Base-by-base conservation (phyloP, 2,329 filamentous ascomycete genomes). In the Pseudohalonectria lignicola region DNA sequence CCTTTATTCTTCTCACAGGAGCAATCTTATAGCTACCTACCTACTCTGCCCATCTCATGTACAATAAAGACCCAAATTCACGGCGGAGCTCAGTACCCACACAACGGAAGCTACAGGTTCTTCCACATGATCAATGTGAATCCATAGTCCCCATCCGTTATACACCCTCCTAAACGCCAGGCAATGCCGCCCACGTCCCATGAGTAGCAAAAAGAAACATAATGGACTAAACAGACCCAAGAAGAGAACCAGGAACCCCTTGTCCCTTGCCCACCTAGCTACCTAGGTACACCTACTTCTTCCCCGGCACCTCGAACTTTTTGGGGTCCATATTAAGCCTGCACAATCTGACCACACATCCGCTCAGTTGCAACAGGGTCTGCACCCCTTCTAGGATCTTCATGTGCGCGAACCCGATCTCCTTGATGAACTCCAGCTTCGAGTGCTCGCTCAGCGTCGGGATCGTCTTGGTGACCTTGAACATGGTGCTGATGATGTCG, bases 331-430 rank as follows among this genome's bases (percentile, higher is more conserved):
- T 96, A 60, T 95, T 95, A 57, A 96, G 80, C 67, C 83, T 94
- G 64, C 86, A 92, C 40, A 98, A 68, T 51, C 90, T 80, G 13
- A 86, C 87, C 17, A 98, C 73, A 55, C 90, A 96, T 10, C 90
- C 92, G 53, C 86, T 93, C 33, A 98, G 70, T 61, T 98, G 92
- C 41, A 98, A 71, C 45, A 95, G 73, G 7, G 90, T 95, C 62
- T 96, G 90, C 18, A 98, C 86, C 21, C 92, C 92, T 56, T 98
- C 92, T n/a, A 98, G 67, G 40, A 98, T 90, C 59, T 93, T 88
- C 92, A 98, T 98, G 56, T 98, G 92, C 3, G 92, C 94, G 61
- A 96, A 96, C 38, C 92, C 92, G 60, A 98, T 98, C 63, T 95
- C 92, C 64, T 87, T 90, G 64, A 96, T 94, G 51, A 96, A 98